Conservation (phyloP, 306 rosid species). For the Alnus rubra region DNA sequence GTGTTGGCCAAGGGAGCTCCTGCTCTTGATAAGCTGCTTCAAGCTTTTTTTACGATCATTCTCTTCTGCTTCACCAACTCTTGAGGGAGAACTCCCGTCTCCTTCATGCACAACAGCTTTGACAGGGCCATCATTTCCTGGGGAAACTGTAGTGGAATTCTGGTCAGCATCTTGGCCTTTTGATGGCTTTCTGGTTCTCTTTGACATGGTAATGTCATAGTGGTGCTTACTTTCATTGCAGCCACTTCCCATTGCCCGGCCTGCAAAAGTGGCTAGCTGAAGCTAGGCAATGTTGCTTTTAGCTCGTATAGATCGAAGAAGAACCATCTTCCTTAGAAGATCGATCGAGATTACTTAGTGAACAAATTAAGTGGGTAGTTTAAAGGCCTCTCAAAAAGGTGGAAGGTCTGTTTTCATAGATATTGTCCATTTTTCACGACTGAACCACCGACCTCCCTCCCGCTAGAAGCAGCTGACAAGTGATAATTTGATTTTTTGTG, state of each 20-base stretch:
- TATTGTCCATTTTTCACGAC: conserved; percentile 29
- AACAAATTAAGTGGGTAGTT: conserved; percentile 53
- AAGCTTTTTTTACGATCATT: conserved; percentile 55
- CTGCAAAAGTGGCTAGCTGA: neutral
- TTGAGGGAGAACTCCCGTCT: conserved; percentile 9
- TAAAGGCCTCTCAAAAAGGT: conserved; percentile 59
- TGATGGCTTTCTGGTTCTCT: conserved; percentile 69
- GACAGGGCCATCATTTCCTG: conserved; percentile 9
- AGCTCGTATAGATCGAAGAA: neutral
- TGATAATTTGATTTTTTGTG: neutral
- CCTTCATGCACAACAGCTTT: conserved; percentile 21
- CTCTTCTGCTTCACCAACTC: neutral
- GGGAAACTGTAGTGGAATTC: conserved; percentile 15
- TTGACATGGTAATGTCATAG: conserved; percentile 79
- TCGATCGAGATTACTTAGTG: conserved; percentile 43
- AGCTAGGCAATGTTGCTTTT: neutral
- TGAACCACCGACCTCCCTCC: conserved; percentile 44
- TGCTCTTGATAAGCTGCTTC: conserved; percentile 65
- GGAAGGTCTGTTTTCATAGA: conserved; percentile 46
- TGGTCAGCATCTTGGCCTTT: conserved; percentile 24
- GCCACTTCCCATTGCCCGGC: conserved; percentile 49
- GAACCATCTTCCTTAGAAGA: neutral
- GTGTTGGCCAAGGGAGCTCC: conserved; percentile 67
- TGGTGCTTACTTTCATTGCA: conserved; percentile 44
- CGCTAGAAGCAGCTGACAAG: neutral